A percentile compares a stretch with the other conserved stretches of the same genome.
These are phyloP conservation scores for Cairneyella variabilis DNA, from an alignment of 495 filamentous ascomycete genomes.

Conservation along the genomic window DNA sequence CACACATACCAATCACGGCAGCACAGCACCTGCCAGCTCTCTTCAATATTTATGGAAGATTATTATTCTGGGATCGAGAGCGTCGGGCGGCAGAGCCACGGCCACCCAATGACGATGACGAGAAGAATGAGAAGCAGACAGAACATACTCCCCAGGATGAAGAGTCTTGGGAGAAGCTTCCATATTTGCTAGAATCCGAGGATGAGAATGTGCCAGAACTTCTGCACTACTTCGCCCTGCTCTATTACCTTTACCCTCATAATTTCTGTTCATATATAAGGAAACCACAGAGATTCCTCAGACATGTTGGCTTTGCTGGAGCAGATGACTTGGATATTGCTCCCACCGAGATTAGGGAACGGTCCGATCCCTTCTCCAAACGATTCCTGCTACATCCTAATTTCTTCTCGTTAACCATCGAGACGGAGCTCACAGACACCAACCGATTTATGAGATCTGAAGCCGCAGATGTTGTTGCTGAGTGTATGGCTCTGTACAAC, in stretches of 20 bases:
- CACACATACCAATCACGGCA: conserved; percentile 66
- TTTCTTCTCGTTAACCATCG: conserved; percentile 65
- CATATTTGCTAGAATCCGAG: conserved; percentile 51
- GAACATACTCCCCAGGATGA: neutral
- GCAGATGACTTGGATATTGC: conserved; percentile 68
- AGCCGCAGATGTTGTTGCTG: conserved; percentile 64
- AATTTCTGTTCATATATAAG: conserved; percentile 75
- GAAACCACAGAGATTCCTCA: conserved; percentile 67
- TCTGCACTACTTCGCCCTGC: conserved; percentile 69
- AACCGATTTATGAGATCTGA: conserved; percentile 71
- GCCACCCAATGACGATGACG: conserved; percentile 7
- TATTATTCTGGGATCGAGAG: conserved; percentile 69
- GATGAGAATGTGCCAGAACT: conserved; percentile 65
- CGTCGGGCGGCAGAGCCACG: conserved; percentile 3
- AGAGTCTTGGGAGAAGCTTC: conserved; percentile 59
- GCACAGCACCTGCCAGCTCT: conserved; percentile 58
- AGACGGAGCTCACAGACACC: conserved; percentile 65
- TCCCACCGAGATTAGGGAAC: conserved; percentile 61
- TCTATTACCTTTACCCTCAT: conserved; percentile 77
- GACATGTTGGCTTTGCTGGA: conserved; percentile 55
- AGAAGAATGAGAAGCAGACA: conserved; percentile 13
- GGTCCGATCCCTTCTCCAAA: conserved; percentile 63
- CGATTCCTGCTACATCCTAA: conserved; percentile 69
- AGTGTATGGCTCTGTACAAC: conserved; percentile 54
- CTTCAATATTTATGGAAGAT: conserved; percentile 70